Base-by-base conservation (phyloP, 2,329 filamentous ascomycete species). In the Ascosphaera acerosa region DNA sequence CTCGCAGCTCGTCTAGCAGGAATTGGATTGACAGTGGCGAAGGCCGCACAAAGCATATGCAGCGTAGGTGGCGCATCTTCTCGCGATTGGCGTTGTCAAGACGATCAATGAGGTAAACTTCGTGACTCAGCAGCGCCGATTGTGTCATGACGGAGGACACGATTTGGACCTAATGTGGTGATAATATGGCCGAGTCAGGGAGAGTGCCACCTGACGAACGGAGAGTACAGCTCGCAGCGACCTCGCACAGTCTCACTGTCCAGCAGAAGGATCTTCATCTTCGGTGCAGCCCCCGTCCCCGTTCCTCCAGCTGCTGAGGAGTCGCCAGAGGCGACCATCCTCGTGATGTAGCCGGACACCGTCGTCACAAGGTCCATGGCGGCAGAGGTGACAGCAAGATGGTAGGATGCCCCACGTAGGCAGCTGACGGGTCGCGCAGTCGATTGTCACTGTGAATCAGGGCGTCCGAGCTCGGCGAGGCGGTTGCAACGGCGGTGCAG, bases 251-350 rank as follows among this genome's bases (percentile, higher is more conserved):
- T 97, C 54, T 94, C 87, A 54, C 69, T 74, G 53, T 97, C 87
- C 42, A 97, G 61, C 38, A 97, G 60, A 34, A 97, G 59, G 37
- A 94, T 87, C 69, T 97, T 97, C 87, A 97, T 97, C 61, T 92
- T 94, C 26, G 77, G 67, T 15, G 77, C 72, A 31, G 72, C 62
- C 28, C 68, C 64, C 36, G 48, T 44, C n/a, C n/a, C n/a, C n/a
- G n/a, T n/a, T n/a, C n/a, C n/a, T 35, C 67, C 66, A 27, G 62
- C 55, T 31, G 68, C 61, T 46, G 53, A 48, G 59, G 47, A 62
- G 55, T 91, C 81, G 46, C 77, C 77, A 40, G 69, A 69, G 40
- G 78, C 75, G 51, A 94, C 72, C 70, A 97, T 91, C 65, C 82
- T 91, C 51, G 74, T 75, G 62, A 97, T 75, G 61, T 97, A 97